Conservation (phyloP, 441 rosid genomes). For the Corymbia calophylla region DNA sequence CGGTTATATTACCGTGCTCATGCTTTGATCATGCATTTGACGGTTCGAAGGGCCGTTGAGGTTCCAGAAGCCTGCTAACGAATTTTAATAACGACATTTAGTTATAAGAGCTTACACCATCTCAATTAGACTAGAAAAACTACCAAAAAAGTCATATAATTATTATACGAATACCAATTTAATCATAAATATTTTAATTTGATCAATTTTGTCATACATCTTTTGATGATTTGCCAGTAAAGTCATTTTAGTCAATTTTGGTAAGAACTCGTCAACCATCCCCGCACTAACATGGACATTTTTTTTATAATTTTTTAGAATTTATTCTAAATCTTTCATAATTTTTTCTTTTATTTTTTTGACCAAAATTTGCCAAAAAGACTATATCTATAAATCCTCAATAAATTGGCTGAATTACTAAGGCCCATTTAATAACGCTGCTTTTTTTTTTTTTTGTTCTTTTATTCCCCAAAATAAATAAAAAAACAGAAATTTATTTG, state of each 20-base stretch:
- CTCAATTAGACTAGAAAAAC: not conserved
- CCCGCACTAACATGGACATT: rapidly evolving
- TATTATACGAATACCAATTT: not conserved
- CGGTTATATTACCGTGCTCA: no score
- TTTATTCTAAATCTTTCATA: not conserved
- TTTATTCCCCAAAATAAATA: no score
- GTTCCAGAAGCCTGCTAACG: not conserved
- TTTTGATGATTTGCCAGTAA: rapidly evolving
- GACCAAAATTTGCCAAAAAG: rapidly evolving
- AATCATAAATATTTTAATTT: not conserved
- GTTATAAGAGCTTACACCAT: not conserved
- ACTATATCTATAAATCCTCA: rapidly evolving
- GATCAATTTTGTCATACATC: not conserved
- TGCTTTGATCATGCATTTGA: not conserved
- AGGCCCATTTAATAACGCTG: no score
- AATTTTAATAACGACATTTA: not conserved
- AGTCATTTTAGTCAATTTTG: no score
- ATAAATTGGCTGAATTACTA: not conserved
- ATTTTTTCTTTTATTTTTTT: not conserved
- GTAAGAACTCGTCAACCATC: rapidly evolving
- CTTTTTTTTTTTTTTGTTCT: no score
- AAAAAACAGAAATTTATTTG: no score
- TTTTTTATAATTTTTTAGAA: not conserved
- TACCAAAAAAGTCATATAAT: not conserved
- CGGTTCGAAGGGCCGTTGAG: not conserved